phyloP scores from a whole-genome alignment of 2,329 filamentous ascomycete genomes.

The Trichoderma cornu-damae region DNA sequence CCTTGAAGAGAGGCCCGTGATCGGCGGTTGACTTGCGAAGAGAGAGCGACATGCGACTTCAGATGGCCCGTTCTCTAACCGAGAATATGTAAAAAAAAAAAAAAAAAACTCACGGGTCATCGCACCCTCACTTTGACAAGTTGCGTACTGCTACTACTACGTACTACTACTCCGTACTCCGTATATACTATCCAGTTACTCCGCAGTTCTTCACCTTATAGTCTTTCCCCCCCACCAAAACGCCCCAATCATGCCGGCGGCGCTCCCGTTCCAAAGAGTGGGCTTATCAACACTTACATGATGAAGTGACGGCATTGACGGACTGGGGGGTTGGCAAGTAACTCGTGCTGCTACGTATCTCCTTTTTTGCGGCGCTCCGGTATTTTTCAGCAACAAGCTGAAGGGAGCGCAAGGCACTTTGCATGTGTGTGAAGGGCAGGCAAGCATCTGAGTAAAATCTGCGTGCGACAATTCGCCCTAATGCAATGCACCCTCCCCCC shows the following conservation, averaged over 20 bases:
- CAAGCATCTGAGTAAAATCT: not conserved
- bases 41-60: not conserved
- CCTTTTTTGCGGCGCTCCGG: not conserved
- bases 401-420: not conserved
- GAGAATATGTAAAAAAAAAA: too few species aligned
- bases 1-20: not conserved
- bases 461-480: not conserved
- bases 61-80: not conserved
- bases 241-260: conserved; percentile 4
- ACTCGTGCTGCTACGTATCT: not conserved
- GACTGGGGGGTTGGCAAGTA: not conserved
- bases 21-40: too few species aligned
- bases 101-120: conserved; percentile 1
- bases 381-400: not conserved
- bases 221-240: conserved; percentile 7
- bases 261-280: conserved; percentile 7
- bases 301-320: conserved; percentile 17
- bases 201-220: too few species aligned
- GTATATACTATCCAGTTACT: too few species aligned
- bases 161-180: too few species aligned
- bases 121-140: not conserved
- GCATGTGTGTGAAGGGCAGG: not conserved
- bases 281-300: conserved; percentile 18
- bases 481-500: conserved; percentile 2
- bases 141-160: too few species aligned